Base-by-base conservation (phyloP, 1,139 yeast genomes). In the Pichia sp. region DNA sequence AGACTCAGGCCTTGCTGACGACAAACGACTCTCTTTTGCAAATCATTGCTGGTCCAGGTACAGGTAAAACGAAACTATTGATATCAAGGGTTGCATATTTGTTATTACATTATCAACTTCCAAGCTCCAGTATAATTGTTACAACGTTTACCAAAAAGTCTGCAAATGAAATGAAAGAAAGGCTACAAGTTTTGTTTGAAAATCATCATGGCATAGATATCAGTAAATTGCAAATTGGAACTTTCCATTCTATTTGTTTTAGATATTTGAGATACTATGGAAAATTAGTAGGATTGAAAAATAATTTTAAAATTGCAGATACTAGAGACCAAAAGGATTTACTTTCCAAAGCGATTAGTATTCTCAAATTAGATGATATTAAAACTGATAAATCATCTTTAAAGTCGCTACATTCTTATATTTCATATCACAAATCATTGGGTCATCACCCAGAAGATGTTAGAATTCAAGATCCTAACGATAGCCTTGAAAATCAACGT, bases 71-170 rank as follows among this genome's bases (percentile, higher is more conserved):
- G 3, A 85, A 81, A 57, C 90, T 90, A 2, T 66, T 90, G 37
- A 80, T 87, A 0, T 72, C 89, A 1, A 69, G 96, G 39, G 94
- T 87, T 8, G 94, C 94, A 0, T 76, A 80, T 58, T 67, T 89
- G 31, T 56, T 87, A 25, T 53, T 77, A 2, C 64, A 71, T 10
- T 73, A 77, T 32, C 59, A 69, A 3, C 63, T 82, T 1, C 64
- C 69, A 1, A 89, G 96, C 0, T 69, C 71, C 29, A 66, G 74
- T 39, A 73, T 90, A 35, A 74, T 90, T 4, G 92, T 89, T 26
- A 87, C 96, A 11, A 89, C 97, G 0, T 90, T 90, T 64, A 89
- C 97, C 22, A 86, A 86, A 58, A 84, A 82, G 54, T 97, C 97
- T 0, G 95, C 97, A 2, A 74, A 71, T 43, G 97, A 90, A 62